Conservation (phyloP, 2,329 filamentous ascomycete genomes). For the Ophiosphaerella korrae region DNA sequence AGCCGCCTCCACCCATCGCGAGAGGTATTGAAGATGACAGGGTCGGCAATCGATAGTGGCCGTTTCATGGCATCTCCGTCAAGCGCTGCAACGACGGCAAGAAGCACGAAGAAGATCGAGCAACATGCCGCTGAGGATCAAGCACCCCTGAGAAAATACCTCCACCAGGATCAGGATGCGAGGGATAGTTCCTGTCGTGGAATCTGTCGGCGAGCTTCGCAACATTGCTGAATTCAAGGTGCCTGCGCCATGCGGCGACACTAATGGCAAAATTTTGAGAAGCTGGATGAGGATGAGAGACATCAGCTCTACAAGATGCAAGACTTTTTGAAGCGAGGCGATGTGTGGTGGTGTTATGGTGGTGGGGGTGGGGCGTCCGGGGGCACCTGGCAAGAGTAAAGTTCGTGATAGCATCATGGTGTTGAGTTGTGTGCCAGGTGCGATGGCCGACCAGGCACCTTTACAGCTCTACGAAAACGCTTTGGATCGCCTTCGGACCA, state of each 20-base stretch:
- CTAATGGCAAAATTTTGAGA: neutral
- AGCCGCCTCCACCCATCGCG: neutral
- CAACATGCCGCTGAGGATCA: neutral
- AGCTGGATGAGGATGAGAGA: neutral
- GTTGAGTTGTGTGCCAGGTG: constrained; percentile 6
- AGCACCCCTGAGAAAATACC: neutral
- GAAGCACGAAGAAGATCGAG: neutral
- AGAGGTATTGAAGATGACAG: neutral
- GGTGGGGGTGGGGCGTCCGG: neutral
- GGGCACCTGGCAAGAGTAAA: neutral
- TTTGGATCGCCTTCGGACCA: neutral
- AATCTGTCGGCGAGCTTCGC: neutral
- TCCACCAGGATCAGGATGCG: neutral
- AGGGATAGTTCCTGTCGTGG: neutral
- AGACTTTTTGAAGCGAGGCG: neutral
- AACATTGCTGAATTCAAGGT: neutral
- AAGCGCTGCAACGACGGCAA: neutral
- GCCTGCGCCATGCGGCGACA: neutral
- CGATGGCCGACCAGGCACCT: neutral
- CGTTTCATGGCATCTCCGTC: neutral
- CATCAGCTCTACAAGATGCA: neutral
- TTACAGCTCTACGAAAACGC: neutral
- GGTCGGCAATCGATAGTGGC: neutral
- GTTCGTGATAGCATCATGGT: constrained; percentile 9
- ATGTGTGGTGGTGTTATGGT: constrained; percentile 2